Conservation (phyloP, 1,139 yeast genomes). For the Protomyces macrosporus region DNA sequence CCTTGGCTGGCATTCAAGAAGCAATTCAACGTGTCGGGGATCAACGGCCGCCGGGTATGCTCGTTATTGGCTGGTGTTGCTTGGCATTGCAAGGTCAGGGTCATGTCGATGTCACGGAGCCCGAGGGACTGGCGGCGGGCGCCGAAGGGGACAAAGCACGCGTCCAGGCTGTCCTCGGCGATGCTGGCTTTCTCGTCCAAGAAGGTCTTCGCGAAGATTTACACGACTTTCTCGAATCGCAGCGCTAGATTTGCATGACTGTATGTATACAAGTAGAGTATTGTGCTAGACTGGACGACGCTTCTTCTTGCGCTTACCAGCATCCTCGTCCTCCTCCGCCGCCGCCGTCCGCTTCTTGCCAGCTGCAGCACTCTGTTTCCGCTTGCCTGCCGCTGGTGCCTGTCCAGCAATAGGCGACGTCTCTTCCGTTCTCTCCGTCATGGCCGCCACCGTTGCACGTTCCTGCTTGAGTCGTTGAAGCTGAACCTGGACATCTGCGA, state of each 20-base stretch:
- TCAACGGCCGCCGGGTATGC: constrained; percentile 79
- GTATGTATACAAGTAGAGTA: no score
- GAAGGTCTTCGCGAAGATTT: constrained; percentile 16
- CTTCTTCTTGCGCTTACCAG: background rate
- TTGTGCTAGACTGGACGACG: background rate
- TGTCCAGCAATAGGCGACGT: background rate
- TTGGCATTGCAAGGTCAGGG: constrained; percentile 42
- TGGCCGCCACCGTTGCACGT: background rate
- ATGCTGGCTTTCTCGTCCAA: constrained; percentile 1
- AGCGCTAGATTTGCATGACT: background rate
- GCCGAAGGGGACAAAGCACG: constrained; percentile 9
- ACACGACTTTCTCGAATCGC: constrained; percentile 14
- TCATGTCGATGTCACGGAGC: constrained; percentile 18
- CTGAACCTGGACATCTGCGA: constrained; percentile 5
- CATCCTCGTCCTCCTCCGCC: background rate
- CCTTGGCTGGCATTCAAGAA: constrained; percentile 57
- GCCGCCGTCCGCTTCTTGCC: background rate
- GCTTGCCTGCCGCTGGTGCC: background rate
- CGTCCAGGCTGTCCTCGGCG: constrained; percentile 4
- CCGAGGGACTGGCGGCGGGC: constrained; percentile 7
- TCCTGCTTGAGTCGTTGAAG: background rate
- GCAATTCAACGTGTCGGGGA: constrained; percentile 80
- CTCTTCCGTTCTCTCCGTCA: background rate
- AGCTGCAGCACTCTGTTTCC: background rate
- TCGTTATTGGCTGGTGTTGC: constrained; percentile 79